Evolutionary conservation across 2,329 filamentous ascomycete species (phyloP).

Genomic region (Aulographum hederae): DNA sequence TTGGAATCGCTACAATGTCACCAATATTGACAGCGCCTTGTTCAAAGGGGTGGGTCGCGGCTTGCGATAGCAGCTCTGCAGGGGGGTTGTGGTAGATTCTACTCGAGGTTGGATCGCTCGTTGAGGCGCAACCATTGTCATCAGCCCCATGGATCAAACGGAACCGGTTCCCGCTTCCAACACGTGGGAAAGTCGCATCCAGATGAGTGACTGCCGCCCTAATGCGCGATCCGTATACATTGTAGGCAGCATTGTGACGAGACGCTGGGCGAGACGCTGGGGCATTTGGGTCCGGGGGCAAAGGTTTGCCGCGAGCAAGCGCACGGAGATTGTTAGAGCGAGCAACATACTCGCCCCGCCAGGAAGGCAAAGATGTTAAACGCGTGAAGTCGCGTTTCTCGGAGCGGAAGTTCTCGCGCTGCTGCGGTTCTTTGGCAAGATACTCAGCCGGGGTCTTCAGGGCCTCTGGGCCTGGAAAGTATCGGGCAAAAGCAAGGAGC

Average conservation of each 20-base stretch:
- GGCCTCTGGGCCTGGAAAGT: conserved; percentile 61
- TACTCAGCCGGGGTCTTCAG: too few relatives aligned
- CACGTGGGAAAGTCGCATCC: conserved; percentile 63
- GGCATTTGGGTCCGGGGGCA: conserved; percentile 15
- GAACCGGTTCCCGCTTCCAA: too few relatives aligned
- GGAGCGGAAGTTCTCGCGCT: conserved; percentile 35
- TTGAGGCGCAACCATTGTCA: conserved; percentile 59
- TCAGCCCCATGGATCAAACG: conserved; percentile 74
- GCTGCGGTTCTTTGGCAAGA: conserved; percentile 25
- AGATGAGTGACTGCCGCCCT: conserved; percentile 63
- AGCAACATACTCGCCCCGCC: conserved; percentile 89
- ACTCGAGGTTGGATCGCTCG: conserved; percentile 60
- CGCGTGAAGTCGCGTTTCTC: conserved; percentile 68
- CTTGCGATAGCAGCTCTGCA: conserved; percentile 57
- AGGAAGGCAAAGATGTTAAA: conserved; percentile 69
- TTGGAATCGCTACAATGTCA: conserved; percentile 56
- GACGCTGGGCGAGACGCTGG: conserved; percentile 26
- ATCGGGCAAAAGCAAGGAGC: conserved; percentile 81
- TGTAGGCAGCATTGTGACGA: conserved; percentile 50
- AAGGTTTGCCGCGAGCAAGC: conserved; percentile 63
- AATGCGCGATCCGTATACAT: conserved; percentile 71
- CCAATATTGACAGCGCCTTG: conserved; percentile 67
- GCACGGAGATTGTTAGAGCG: conserved; percentile 71
- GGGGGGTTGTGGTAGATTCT: conserved; percentile 57
- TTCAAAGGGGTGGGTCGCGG: conserved; percentile 57